Percentiles rank a stretch among this genome's conserved stretches.
phyloP scores from a whole-genome alignment of 345 rosid genomes.

The Clarkia xantiana region DNA sequence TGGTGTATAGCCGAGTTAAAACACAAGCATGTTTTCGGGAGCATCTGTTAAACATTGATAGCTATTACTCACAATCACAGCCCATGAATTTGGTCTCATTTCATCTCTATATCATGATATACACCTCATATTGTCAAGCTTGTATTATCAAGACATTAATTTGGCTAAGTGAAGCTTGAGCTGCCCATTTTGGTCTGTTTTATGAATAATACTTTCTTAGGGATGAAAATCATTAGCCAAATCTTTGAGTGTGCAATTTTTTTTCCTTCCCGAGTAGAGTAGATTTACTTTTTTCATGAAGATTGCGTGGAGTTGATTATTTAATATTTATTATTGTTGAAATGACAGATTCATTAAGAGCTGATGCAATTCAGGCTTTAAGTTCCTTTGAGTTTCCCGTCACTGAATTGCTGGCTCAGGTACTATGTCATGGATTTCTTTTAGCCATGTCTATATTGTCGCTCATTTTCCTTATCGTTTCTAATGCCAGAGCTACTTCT shows the following conservation, averaged over 20 bases:
- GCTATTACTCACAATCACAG: too few relatives aligned
- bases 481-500: conserved; percentile 6
- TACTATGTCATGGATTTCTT: conserved; percentile 15
- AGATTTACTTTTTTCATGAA: neutral
- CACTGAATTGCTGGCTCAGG: conserved; percentile 32
- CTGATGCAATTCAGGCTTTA: conserved; percentile 29
- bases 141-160: too few relatives aligned
- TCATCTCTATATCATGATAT: too few relatives aligned
- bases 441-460: conserved; percentile 8
- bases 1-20: too few relatives aligned
- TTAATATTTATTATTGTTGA: conserved; percentile 2
- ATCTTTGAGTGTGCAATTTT: neutral
- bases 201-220: too few relatives aligned
- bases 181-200: too few relatives aligned
- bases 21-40: too few relatives aligned
- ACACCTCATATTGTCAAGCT: too few relatives aligned
- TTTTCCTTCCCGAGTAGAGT: neutral
- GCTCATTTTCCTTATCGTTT: conserved; percentile 4
- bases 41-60: too few relatives aligned
- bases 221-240: too few relatives aligned
- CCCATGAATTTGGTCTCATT: too few relatives aligned
- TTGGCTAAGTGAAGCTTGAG: too few relatives aligned
- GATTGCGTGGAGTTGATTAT: neutral
- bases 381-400: conserved; percentile 31
- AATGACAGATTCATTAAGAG: conserved; percentile 42